A percentile compares a stretch with the other conserved stretches of the same genome.
Conservation (phyloP, 2,329 filamentous ascomycete genomes). For the Ceratocystis destructans region DNA sequence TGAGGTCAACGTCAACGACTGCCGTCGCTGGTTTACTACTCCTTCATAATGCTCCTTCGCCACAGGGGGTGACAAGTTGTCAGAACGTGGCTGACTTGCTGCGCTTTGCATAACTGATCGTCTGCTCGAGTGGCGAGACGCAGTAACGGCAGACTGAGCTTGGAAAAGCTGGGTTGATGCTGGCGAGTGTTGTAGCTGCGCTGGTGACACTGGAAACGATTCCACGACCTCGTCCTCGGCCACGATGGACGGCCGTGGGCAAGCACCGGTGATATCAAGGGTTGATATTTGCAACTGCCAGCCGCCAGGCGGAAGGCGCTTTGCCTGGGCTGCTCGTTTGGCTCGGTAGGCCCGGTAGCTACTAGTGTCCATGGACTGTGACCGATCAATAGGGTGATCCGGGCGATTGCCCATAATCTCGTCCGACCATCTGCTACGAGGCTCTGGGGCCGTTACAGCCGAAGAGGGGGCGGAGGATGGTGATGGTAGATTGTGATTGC, state of each 20-base stretch:
- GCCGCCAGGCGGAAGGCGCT: conserved; percentile 7
- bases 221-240: conserved; percentile 14
- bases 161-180: not conserved
- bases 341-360: not conserved
- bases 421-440: conserved; percentile 5
- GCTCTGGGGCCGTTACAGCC: not conserved
- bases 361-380: not conserved
- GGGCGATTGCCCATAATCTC: not conserved
- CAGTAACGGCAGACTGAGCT: not conserved
- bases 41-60: not conserved
- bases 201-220: not conserved
- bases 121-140: not conserved
- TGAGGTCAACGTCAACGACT: conserved; percentile 1
- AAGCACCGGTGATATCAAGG: conserved; percentile 16
- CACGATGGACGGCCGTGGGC: conserved; percentile 11
- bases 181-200: not conserved
- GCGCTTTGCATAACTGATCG: not conserved
- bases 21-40: not conserved
- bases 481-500: not conserved
- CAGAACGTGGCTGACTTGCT: not conserved
- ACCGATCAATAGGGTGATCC: not conserved
- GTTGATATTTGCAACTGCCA: conserved; percentile 18
- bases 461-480: not conserved
- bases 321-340: conserved; percentile 5
- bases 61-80: not conserved